These are phyloP conservation scores for Mycena amicta DNA, from an alignment of 768 basidiomycete species.

Conservation along the genomic window DNA sequence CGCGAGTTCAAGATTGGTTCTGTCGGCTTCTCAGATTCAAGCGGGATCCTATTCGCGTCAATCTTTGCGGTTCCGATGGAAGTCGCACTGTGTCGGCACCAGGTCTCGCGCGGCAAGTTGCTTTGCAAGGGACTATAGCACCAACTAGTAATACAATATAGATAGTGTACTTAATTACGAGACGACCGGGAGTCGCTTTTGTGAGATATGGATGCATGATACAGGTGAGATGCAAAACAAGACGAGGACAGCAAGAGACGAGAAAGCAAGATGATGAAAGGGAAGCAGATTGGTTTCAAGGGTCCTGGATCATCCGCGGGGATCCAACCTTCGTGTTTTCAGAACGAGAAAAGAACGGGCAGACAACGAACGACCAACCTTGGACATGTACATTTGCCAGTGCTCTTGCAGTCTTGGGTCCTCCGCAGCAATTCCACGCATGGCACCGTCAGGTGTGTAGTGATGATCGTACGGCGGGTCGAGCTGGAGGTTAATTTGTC, in stretches of 20 bases:
- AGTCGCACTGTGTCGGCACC: conserved; percentile 71
- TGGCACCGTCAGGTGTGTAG: conserved; percentile 50
- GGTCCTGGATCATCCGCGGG: conserved; percentile 44
- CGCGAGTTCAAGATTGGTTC: conserved; percentile 90
- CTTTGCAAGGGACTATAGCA: conserved; percentile 66
- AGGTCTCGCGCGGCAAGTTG: conserved; percentile 68
- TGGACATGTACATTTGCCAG: conserved; percentile 70
- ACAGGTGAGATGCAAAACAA: no score
- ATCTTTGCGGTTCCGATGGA: conserved; percentile 75
- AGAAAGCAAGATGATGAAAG: conserved; percentile 8
- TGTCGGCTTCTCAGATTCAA: conserved; percentile 83
- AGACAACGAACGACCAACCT: conserved; percentile 34
- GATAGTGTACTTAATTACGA: neutral
- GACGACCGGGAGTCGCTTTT: neutral
- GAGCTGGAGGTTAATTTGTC: conserved; percentile 23
- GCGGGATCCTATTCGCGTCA: conserved; percentile 69
- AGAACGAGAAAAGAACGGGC: conserved; percentile 1
- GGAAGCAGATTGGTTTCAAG: conserved; percentile 28
- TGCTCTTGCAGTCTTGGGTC: conserved; percentile 65
- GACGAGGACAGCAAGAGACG: conserved; percentile 4
- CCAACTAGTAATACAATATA: neutral
- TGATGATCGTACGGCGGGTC: conserved; percentile 32
- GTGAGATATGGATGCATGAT: neutral
- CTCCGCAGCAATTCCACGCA: conserved; percentile 52
- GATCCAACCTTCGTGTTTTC: conserved; percentile 39